phyloP scores from a whole-genome alignment of 306 rosid species.

The Sophora flavescens region DNA sequence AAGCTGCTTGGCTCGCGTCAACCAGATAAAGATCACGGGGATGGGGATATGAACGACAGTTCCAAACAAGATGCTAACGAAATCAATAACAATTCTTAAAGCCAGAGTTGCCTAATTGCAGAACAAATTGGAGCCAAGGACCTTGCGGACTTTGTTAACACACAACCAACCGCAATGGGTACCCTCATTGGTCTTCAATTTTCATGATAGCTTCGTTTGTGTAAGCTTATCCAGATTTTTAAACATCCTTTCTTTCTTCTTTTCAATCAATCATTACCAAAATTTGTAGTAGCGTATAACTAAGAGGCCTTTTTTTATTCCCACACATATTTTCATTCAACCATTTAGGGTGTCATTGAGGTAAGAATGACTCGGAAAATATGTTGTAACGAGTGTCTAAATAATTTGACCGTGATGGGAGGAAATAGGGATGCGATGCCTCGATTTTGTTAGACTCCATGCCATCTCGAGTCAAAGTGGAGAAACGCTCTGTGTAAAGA shows the following conservation, averaged over 20 bases:
- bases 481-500: neutral
- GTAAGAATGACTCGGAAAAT: neutral
- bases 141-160: too few relatives aligned
- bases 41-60: too few relatives aligned
- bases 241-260: neutral
- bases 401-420: conserved; percentile 13
- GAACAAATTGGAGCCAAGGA: too few relatives aligned
- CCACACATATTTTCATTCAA: neutral
- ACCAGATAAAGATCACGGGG: too few relatives aligned
- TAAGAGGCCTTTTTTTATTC: neutral
- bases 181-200: conserved; percentile 52
- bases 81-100: neutral
- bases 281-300: neutral
- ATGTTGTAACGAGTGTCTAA: neutral
- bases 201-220: conserved; percentile 64
- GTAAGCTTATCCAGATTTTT: conserved; percentile 35
- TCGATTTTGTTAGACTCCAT: neutral
- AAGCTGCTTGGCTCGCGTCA: too few relatives aligned
- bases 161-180: conserved; percentile 29
- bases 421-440: conserved; percentile 17
- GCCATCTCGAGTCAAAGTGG: neutral
- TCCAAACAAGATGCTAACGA: too few relatives aligned
- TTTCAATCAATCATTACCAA: neutral
- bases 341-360: neutral
- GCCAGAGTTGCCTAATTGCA: conserved; percentile 42